Conservation (phyloP, 2,329 filamentous ascomycete species). For the Ophiostoma ulmi region DNA sequence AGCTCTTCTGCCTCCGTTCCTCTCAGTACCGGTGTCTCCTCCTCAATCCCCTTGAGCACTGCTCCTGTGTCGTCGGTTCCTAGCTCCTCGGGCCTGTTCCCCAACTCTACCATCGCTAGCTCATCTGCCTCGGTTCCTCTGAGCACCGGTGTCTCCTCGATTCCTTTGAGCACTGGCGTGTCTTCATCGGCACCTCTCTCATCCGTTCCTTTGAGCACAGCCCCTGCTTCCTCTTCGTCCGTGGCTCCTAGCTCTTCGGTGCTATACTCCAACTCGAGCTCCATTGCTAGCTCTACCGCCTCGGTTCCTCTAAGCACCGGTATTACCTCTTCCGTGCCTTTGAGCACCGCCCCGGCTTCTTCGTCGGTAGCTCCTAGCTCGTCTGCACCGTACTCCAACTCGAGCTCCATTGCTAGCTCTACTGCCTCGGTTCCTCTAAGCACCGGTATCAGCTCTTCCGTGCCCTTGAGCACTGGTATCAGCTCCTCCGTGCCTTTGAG, state of each 20-base stretch:
- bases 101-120: conserved; percentile 1
- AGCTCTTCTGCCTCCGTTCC: neutral
- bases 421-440: neutral
- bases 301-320: neutral
- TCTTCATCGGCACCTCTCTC: neutral
- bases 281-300: neutral
- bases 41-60: neutral
- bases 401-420: neutral
- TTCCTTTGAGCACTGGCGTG: neutral
- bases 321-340: neutral
- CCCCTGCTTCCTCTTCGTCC: neutral
- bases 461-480: neutral
- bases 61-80: neutral
- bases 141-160: neutral
- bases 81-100: conserved; percentile 1
- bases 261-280: neutral
- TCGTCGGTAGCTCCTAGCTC: neutral
- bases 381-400: neutral
- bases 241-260: neutral
- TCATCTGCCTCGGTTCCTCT: neutral
- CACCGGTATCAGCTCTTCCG: neutral
- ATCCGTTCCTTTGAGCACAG: neutral
- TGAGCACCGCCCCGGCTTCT: neutral
- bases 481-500: neutral
- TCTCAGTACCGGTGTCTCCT: neutral